These are phyloP conservation scores for Rhodosporidiobolus odoratus DNA, from an alignment of 768 basidiomycete genomes.

Conservation along the genomic window DNA sequence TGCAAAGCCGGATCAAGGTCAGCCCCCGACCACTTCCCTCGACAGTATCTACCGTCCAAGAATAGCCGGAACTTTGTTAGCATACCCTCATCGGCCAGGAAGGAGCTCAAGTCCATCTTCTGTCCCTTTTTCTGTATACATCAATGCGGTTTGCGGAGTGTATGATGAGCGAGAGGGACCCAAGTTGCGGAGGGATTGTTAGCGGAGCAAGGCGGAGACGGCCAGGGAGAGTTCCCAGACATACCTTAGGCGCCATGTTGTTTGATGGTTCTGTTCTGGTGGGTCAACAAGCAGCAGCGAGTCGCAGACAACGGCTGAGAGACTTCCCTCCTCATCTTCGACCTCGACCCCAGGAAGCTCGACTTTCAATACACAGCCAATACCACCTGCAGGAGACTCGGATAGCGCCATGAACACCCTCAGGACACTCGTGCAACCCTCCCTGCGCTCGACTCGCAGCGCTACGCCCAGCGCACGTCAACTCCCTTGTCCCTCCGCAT, in stretches of 20 bases:
- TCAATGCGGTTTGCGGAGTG: neutral
- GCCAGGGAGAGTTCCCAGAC: neutral
- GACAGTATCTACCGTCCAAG: no score
- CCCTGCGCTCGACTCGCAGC: neutral
- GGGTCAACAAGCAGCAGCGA: no score
- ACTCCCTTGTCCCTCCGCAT: conserved; percentile 3
- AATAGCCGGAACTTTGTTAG: conserved; percentile 12
- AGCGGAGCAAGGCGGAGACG: neutral
- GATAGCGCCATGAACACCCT: conserved; percentile 4
- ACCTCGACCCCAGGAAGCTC: no score
- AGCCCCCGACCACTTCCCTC: neutral
- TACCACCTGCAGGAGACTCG: no score
- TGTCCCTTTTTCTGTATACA: conserved; percentile 83
- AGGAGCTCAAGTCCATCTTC: conserved; percentile 86
- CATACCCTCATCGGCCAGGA: conserved; percentile 80
- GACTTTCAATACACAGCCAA: neutral
- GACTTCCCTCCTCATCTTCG: no score
- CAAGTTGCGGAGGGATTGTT: neutral
- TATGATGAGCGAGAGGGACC: no score
- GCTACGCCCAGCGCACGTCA: neutral
- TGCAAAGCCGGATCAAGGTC: neutral
- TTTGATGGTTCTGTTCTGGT: no score
- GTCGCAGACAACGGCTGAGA: no score
- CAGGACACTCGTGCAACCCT: neutral
- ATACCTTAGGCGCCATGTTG: conserved; percentile 36